phyloP scores from a whole-genome alignment of 352 stramenopile species.

The Phytophthora sojae region DNA sequence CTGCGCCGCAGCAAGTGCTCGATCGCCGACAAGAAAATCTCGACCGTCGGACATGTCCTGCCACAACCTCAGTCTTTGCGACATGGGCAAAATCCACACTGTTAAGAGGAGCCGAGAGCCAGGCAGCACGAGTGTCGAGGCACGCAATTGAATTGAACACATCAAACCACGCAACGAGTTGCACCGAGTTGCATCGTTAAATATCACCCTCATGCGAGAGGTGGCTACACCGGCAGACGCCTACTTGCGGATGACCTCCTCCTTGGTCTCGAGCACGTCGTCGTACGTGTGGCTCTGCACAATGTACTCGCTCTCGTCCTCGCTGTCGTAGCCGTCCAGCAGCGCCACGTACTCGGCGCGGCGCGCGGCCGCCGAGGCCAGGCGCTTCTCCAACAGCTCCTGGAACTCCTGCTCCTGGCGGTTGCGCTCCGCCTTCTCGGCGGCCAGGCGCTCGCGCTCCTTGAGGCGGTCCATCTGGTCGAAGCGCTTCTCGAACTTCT shows the following conservation, averaged over 20 bases:
- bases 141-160: slow-evolving; percentile 8
- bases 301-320: slow-evolving; percentile 88
- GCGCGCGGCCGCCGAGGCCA: slow-evolving; percentile 28
- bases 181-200: slow-evolving; percentile 31
- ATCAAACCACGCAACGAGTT: slow-evolving; percentile 18
- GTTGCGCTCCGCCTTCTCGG: slow-evolving; percentile 75
- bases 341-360: slow-evolving; percentile 77
- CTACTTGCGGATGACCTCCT: slow-evolving; percentile 82
- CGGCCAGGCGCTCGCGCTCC: slow-evolving; percentile 77
- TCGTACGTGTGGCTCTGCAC: slow-evolving; percentile 80
- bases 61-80: slow-evolving; percentile 14
- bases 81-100: slow-evolving; percentile 12
- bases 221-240: slow-evolving; percentile 1
- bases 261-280: slow-evolving; percentile 69
- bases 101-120: neutral
- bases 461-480: slow-evolving; percentile 89
- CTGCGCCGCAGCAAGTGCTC: no score
- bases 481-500: slow-evolving; percentile 96
- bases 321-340: slow-evolving; percentile 81
- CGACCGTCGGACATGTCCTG: neutral
- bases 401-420: slow-evolving; percentile 76
- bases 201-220: slow-evolving; percentile 25
- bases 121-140: slow-evolving; percentile 2
- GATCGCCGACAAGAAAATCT: neutral
- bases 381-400: slow-evolving; percentile 63